Evolutionary conservation across 768 basidiomycete genomes (phyloP).

Genomic region (Peribolospora kevripleyi): DNA sequence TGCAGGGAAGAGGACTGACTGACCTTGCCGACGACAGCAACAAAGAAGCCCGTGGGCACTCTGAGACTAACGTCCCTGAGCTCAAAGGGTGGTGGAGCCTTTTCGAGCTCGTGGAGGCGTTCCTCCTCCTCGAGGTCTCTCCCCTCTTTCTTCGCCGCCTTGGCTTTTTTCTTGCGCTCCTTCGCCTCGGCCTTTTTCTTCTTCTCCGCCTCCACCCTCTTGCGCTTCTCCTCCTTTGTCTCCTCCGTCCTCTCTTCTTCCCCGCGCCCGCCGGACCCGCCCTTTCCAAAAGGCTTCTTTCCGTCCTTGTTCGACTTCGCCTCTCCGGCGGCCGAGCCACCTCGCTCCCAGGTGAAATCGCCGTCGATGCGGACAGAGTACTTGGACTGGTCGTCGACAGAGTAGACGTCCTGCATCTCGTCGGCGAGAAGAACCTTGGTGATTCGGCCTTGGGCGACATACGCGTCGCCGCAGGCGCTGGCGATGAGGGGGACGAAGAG

Average conservation of each 20-base stretch:
- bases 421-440: conserved; percentile 30
- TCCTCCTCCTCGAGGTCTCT: background rate
- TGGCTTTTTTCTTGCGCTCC: background rate
- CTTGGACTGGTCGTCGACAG: conserved; percentile 22
- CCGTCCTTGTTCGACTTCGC: background rate
- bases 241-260: too few relatives aligned
- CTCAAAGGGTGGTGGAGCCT: too few relatives aligned
- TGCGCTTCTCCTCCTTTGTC: too few relatives aligned
- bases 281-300: too few relatives aligned
- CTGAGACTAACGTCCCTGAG: too few relatives aligned
- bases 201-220: too few relatives aligned
- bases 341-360: conserved; percentile 14
- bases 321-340: conserved; percentile 2
- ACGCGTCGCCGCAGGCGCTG: conserved; percentile 26
- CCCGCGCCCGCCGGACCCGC: too few relatives aligned
- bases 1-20: background rate
- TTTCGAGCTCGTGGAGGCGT: too few relatives aligned
- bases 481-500: conserved; percentile 34
- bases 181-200: background rate
- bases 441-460: conserved; percentile 30
- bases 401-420: conserved; percentile 29
- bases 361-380: conserved; percentile 25
- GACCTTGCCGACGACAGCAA: too few relatives aligned
- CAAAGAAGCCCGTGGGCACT: too few relatives aligned
- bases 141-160: background rate